Percentiles rank a stretch among this genome's conserved stretches.
phyloP scores from a whole-genome alignment of 139 green algal species.

The Nannochloris sp. region DNA sequence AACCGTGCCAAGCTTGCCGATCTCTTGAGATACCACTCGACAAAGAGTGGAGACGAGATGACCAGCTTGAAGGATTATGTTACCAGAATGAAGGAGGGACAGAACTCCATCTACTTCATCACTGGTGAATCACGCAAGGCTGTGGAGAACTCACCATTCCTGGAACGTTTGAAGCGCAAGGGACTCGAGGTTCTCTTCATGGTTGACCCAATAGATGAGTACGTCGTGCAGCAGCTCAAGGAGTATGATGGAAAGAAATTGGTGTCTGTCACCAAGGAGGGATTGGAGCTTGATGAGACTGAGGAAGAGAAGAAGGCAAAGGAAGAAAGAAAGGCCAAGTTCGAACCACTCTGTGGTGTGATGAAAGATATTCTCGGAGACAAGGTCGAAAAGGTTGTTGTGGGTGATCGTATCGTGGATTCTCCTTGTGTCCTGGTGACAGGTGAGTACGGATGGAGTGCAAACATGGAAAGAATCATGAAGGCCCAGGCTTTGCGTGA shows the following conservation, averaged over 20 bases:
- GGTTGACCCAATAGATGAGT: constrained; percentile 99
- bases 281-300: constrained; percentile 67
- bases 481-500: constrained; percentile 96
- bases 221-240: constrained; percentile 99
- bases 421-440: constrained; percentile 98
- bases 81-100: constrained; percentile 98
- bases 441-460: constrained; percentile 97
- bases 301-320: constrained; percentile 63
- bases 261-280: constrained; percentile 95
- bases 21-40: constrained; percentile 85
- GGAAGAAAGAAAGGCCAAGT: constrained; percentile 92
- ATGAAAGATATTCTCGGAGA: constrained; percentile 99
- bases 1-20: constrained; percentile 98
- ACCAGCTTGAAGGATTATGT: constrained; percentile 99
- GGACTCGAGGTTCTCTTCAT: constrained; percentile 99
- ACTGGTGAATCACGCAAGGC: constrained; percentile 92
- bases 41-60: constrained; percentile 96
- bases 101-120: constrained; percentile 99
- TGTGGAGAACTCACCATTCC: constrained; percentile 98
- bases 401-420: constrained; percentile 97
- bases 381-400: constrained; percentile 82
- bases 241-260: constrained; percentile 99
- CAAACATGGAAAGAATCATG: constrained; percentile 99
- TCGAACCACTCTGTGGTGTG: constrained; percentile 87
- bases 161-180: constrained; percentile 94